Conservation (phyloP, 495 filamentous ascomycete species). For the Podospora pseudocomata region DNA sequence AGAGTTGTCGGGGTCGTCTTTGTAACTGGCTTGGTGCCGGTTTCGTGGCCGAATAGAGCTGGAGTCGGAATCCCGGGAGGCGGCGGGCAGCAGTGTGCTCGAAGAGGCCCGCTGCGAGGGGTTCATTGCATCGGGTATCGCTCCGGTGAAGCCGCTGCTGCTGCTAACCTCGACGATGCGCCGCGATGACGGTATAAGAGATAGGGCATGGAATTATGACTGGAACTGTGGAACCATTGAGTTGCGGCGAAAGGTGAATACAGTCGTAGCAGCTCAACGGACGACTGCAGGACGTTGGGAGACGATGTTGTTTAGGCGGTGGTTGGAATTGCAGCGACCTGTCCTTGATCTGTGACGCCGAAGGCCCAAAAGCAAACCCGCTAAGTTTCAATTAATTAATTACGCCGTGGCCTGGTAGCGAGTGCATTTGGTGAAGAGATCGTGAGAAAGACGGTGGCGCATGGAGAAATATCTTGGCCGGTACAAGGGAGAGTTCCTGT, state of each 20-base stretch:
- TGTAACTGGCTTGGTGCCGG: constrained; percentile 24
- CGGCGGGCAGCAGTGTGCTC: constrained; percentile 24
- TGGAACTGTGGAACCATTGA: not conserved
- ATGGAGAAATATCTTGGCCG: not conserved
- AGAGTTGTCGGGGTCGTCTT: constrained; percentile 15
- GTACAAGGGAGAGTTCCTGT: not conserved
- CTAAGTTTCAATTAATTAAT: not conserved
- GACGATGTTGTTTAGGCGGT: not conserved
- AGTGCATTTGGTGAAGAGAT: not conserved
- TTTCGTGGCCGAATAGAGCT: constrained; percentile 31
- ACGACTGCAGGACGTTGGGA: not conserved
- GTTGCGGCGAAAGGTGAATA: not conserved
- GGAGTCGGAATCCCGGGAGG: constrained; percentile 25
- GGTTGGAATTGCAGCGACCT: not conserved
- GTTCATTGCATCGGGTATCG: constrained; percentile 32
- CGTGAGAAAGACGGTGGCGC: not conserved
- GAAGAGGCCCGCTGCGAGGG: constrained; percentile 27
- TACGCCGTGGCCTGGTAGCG: not conserved
- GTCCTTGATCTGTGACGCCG: not conserved
- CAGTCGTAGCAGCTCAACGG: not conserved
- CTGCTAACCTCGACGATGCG: constrained; percentile 23
- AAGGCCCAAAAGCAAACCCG: not conserved
- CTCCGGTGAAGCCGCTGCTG: constrained; percentile 27
- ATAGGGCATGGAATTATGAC: not conserved
- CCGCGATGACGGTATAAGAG: constrained; percentile 19